Evolutionary conservation across 2,329 filamentous ascomycete genomes (phyloP), one percentile per base, ranked within the genome.

Genomic region (Fusarium brevicatenulatum): DNA sequence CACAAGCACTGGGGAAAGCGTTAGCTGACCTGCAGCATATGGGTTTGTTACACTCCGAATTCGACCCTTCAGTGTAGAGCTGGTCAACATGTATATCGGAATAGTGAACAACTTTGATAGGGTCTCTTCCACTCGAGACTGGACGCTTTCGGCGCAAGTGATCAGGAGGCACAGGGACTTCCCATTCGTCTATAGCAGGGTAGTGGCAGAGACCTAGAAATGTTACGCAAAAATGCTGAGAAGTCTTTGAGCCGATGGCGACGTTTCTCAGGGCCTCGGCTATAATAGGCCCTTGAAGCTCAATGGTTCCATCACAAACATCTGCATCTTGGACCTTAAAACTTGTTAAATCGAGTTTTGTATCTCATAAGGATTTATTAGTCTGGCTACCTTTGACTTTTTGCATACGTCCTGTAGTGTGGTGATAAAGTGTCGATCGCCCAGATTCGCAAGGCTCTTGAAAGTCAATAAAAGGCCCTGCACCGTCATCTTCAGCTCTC

Each of bases 51-150:
- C 89, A 91, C 67, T 89, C 83, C 28, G 85, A 83, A 74, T 83
- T 89, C 11, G 87, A 82, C 0, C 89, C 89, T 5, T 83, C 79
- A 30, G 84, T 83, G 76, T 91, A 91, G 16, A 84, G 81, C 10
- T 84, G 85, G 70, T 91, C 89, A 59, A 91, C 81, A 65, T 91
- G 89, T 46, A 89, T 88, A 70, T 91, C 89, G 18, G 87, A 89
- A 77, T 88, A 87, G 74, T 91, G 89, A 30, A 90, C 87, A 9
- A 91, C 82, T 71, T 86, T 85, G 70, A 90, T 76, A 10, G 87
- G 85, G 9, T 80, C 73, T 76, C 84, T 78, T 7, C 85, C 83
- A 57, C 85, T 87, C 4, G 86, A 80, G 4, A 62, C 46, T 21
- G 84, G 82, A 19, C 85, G 82, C 19, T 66, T 73, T 21, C 75